Percentiles rank a stretch among this genome's conserved stretches.
These are phyloP conservation scores for Penicillium herquei DNA, from an alignment of 495 filamentous ascomycete species.

Conservation along the genomic window DNA sequence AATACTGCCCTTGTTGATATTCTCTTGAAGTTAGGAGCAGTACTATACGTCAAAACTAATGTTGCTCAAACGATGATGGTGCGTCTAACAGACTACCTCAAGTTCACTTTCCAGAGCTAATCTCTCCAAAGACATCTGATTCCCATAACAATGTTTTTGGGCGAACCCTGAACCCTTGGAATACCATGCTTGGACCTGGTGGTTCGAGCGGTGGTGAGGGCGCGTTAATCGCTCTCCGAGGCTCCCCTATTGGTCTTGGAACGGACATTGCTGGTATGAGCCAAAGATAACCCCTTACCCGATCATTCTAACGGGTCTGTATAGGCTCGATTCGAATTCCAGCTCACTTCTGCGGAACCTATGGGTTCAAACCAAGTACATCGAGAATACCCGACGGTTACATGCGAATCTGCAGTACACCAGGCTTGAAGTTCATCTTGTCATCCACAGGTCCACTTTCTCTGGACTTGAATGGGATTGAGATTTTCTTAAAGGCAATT, in stretches of 20 bases:
- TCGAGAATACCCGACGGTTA: conserved; percentile 47
- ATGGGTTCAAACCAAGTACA: conserved; percentile 41
- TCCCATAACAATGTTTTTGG: conserved; percentile 61
- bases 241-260: conserved; percentile 36
- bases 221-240: conserved; percentile 38
- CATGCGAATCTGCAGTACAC: conserved; percentile 49
- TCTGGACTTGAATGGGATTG: conserved; percentile 32
- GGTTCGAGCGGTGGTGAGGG: conserved; percentile 61
- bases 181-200: conserved; percentile 49
- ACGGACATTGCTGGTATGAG: conserved; percentile 33
- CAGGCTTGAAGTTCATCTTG: conserved; percentile 50
- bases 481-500: conserved; percentile 36
- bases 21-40: conserved; percentile 31
- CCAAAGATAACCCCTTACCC: no score
- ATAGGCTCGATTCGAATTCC: conserved; percentile 59
- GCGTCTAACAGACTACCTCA: not conserved
- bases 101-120: not conserved
- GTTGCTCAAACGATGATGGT: conserved; percentile 50
- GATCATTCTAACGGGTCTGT: conserved; percentile 23
- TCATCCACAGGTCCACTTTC: conserved; percentile 48
- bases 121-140: conserved; percentile 26
- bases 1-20: conserved; percentile 25
- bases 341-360: conserved; percentile 59
- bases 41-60: conserved; percentile 59
- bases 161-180: conserved; percentile 52